phyloP scores from a whole-genome alignment of 768 basidiomycete genomes.

The Rhodotorula kratochvilovae region DNA sequence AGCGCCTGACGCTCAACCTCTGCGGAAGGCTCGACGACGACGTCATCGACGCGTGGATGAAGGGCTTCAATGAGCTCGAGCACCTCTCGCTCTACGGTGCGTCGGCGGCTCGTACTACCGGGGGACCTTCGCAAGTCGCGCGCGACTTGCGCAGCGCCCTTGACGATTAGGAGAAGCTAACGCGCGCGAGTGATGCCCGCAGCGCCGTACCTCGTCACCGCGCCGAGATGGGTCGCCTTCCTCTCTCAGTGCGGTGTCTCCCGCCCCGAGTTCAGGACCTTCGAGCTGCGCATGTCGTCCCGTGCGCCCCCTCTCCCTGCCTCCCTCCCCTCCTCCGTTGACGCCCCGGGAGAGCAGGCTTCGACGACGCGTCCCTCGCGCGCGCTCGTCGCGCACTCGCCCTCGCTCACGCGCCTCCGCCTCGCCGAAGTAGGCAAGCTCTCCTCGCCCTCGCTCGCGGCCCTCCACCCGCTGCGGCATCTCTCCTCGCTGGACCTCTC shows the following conservation, averaged over 20 bases:
- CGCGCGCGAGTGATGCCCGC: background rate
- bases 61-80: slow-evolving; percentile 61
- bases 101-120: too few species aligned
- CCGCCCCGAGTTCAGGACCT: slow-evolving; percentile 56
- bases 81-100: slow-evolving; percentile 68
- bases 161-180: slow-evolving; percentile 62
- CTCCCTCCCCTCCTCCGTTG: too few species aligned
- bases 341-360: slow-evolving; percentile 49
- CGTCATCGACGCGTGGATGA: slow-evolving; percentile 50
- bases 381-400: slow-evolving; percentile 56
- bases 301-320: slow-evolving; percentile 16
- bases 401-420: slow-evolving; percentile 65
- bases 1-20: slow-evolving; percentile 70
- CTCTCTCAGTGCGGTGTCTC: slow-evolving; percentile 48
- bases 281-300: slow-evolving; percentile 59
- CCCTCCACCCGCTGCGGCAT: slow-evolving; percentile 46
- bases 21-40: slow-evolving; percentile 74
- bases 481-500: slow-evolving; percentile 68
- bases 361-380: slow-evolving; percentile 66
- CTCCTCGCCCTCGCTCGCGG: slow-evolving; percentile 15
- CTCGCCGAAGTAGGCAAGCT: slow-evolving; percentile 73
- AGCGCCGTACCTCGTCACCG: slow-evolving; percentile 55
- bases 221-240: slow-evolving; percentile 68
- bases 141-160: background rate
- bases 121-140: too few species aligned